Base-by-base conservation (phyloP, 2,329 filamentous ascomycete species). In the Paramyrothecium roridum region DNA sequence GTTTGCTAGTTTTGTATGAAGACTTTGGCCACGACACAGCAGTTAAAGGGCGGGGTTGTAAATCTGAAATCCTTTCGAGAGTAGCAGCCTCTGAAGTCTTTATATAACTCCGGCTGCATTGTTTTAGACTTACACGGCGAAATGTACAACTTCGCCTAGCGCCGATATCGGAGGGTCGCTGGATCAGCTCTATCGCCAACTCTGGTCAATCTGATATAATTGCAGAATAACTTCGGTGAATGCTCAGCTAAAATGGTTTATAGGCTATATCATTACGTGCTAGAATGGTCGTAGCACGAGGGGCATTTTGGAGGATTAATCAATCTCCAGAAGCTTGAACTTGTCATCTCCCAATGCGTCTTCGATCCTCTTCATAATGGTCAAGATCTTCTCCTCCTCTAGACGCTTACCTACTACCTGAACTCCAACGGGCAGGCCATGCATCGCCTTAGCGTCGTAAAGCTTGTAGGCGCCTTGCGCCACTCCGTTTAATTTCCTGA, bases 361-460 rank as follows among this genome's bases (percentile, higher is more conserved):
- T 71, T 96, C 91, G 3, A 96, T 80, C 54, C 82, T 80, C 72
- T 87, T 81, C 91, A 96, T 96, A 16, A 88, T 80, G 0, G 87
- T 85, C 51, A 96, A 73, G 0, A 96, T 90, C 76, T 93, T 95
- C 74, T 96, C 91, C 70, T 96, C 92, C 67, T 95, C 87, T 63
- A 96, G 74, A 37, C 91, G 80, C 46, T 88, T 79, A 0, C 91
- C 91, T 0, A 96, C 87, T 22, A 96, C 80, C 71, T 96, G 92
- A 8, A 97, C 86, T 0, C 85, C 93, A 1, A 96, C 91, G 0
- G 93, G 93, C 45, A 97, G 76, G 1, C 92, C 93, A 49, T 91
- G 87, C 93, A 97, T 97, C 56, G 84, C 85, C 16, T 78, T 74
- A 0, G 91, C 86, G 69, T 97, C 85, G 69, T 97, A 97, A 63